phyloP scores from a whole-genome alignment of 2,329 filamentous ascomycete species.

The Pochonia chlamydosporia region DNA sequence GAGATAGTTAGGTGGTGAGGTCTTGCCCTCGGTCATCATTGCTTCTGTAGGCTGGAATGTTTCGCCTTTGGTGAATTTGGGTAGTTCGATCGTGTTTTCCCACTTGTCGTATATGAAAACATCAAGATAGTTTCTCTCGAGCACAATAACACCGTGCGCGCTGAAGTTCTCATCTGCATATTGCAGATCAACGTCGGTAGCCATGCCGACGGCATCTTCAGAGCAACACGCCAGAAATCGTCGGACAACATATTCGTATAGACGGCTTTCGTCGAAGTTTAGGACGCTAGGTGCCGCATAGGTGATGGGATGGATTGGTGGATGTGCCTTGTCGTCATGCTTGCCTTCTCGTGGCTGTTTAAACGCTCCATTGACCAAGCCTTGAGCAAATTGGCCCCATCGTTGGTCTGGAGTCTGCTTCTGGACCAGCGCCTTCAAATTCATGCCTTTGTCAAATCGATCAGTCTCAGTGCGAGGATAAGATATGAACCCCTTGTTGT shows the following conservation, averaged over 20 bases:
- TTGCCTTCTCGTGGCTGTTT: constrained; percentile 74
- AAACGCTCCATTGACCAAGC: constrained; percentile 70
- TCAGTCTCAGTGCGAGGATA: constrained; percentile 98
- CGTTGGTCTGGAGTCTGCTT: constrained; percentile 72
- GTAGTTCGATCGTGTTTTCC: constrained; percentile 80
- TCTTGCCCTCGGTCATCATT: constrained; percentile 86
- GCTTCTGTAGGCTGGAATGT: constrained; percentile 83
- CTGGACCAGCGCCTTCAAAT: constrained; percentile 70
- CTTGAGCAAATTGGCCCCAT: constrained; percentile 79
- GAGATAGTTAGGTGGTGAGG: constrained; percentile 74
- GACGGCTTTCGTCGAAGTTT: constrained; percentile 61
- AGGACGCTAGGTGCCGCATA: constrained; percentile 64
- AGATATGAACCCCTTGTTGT: constrained; percentile 93
- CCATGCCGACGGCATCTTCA: constrained; percentile 81
- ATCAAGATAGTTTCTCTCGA: constrained; percentile 88
- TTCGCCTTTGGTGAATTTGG: constrained; percentile 73
- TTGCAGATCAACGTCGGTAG: constrained; percentile 76
- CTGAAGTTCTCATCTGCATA: constrained; percentile 82
- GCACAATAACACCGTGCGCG: constrained; percentile 75
- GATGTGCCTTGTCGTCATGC: constrained; percentile 95
- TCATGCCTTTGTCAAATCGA: constrained; percentile 85
- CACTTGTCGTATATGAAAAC: constrained; percentile 96
- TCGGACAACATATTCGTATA: constrained; percentile 90
- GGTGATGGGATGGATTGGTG: constrained; percentile 93
- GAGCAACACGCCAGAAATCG: constrained; percentile 95